Percentiles rank a stretch among this genome's conserved stretches.
Conservation (phyloP, 139 green algal species). For the Chlorella vulgaris region DNA sequence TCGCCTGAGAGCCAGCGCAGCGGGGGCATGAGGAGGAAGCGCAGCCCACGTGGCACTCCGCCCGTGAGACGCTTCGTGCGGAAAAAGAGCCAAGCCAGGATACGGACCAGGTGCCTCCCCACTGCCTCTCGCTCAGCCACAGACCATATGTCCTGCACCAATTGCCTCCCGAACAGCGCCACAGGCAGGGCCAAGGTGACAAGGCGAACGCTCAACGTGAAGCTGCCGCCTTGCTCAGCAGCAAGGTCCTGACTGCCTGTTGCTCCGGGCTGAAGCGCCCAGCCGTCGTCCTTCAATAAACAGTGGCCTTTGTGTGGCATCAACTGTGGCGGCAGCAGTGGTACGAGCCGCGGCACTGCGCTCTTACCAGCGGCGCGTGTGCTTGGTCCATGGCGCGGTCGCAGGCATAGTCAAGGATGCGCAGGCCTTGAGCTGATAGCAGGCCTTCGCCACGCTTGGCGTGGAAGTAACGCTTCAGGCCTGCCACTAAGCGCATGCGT, state of each 20-base stretch:
- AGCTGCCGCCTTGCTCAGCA: no score
- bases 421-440: slow-evolving; percentile 44
- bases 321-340: neutral
- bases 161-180: neutral
- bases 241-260: no score
- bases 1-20: slow-evolving; percentile 23
- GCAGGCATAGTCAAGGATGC: slow-evolving; percentile 67
- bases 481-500: neutral
- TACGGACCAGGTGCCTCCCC: slow-evolving; percentile 7
- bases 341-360: neutral
- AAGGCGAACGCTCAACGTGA: no score
- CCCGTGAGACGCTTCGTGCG: slow-evolving; percentile 21
- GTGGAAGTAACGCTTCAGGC: slow-evolving; percentile 67
- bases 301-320: no score
- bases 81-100: slow-evolving; percentile 36
- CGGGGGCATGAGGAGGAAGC: slow-evolving; percentile 22
- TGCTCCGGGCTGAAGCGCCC: no score
- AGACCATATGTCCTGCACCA: slow-evolving; percentile 43
- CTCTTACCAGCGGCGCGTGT: slow-evolving; percentile 22
- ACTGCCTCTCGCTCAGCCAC: slow-evolving; percentile 37
- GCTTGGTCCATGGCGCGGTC: slow-evolving; percentile 56
- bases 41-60: slow-evolving; percentile 10
- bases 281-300: no score
- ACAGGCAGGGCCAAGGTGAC: no score
- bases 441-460: slow-evolving; percentile 68